Evolutionary conservation across 352 stramenopile species (phyloP).

Genomic region (Discostella stelligera): DNA sequence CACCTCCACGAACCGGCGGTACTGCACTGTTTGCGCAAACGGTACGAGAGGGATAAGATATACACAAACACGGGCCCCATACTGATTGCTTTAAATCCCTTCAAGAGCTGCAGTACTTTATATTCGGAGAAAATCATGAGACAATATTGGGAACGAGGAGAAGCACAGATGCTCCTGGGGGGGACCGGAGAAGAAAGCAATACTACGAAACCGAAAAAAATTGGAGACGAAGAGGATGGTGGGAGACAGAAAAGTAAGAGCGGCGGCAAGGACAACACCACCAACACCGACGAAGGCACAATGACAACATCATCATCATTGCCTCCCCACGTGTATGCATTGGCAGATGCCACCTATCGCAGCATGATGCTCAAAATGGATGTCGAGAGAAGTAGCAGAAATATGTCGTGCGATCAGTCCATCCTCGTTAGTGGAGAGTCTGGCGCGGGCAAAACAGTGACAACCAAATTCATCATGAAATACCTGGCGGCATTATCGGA

Average conservation of each 20-base stretch:
- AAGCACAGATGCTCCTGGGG: slow-evolving; percentile 12
- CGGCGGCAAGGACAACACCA: neutral
- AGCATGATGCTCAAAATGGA: slow-evolving; percentile 75
- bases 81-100: slow-evolving; percentile 67
- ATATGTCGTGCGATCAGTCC: slow-evolving; percentile 63
- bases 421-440: slow-evolving; percentile 84
- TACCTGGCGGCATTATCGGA: slow-evolving; percentile 88
- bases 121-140: slow-evolving; percentile 48
- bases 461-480: slow-evolving; percentile 95
- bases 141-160: slow-evolving; percentile 41
- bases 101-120: slow-evolving; percentile 51
- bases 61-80: slow-evolving; percentile 70
- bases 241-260: slow-evolving; percentile 10
- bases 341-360: slow-evolving; percentile 80
- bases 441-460: slow-evolving; percentile 95
- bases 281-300: neutral
- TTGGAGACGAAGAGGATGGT: slow-evolving; percentile 3
- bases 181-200: neutral
- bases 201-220: neutral
- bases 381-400: slow-evolving; percentile 25
- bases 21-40: slow-evolving; percentile 45
- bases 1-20: slow-evolving; percentile 66
- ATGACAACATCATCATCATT: slow-evolving; percentile 25
- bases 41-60: slow-evolving; percentile 61
- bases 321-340: slow-evolving; percentile 80